Base-by-base conservation (phyloP, 1,139 yeast species). In the Nakaseomyces uthaithaninus region DNA sequence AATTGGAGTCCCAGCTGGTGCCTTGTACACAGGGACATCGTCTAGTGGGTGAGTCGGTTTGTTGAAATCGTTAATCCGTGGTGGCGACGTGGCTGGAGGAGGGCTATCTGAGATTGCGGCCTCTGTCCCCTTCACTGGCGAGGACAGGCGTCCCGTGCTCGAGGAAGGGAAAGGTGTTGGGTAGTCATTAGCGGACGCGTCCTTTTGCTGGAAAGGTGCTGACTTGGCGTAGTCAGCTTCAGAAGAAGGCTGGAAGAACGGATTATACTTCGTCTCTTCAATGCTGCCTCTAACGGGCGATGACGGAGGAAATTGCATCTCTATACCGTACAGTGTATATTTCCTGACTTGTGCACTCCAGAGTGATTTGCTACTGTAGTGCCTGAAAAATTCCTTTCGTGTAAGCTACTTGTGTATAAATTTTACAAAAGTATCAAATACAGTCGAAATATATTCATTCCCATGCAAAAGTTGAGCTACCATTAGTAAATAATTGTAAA, bases 111-210 rank as follows among this genome's bases (percentile, higher is more conserved):
- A 22, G n/a, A 37, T 37, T 11, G 27, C 15, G 26, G 20, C 15
- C 11, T 16, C 28, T 22, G 14, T 19, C 11, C 16, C 19, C 22
- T 31, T 37, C 12, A 50, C 44, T 9, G 60, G 57, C 1, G 60
- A 56, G 1, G 77, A 72, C 2, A 76, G 68, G 2, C 75, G 60
- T 14, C 73, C 76, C 22, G 63, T 50, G 17, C 74, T 65, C 3
- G 79, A 74, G 0, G 80, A 74, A 1, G 80, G 79, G 47, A 71
- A 66, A 6, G 80, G 80, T 0, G 79, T 73, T 10, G 78, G 78
- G 37, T 52, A 56, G n/a, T 45, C 48, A 28, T 28, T 20, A 10
- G 23, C 15, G 11, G 14, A 7, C 8, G 19, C 3, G 15, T 15
- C 33, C 9, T 31, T 31, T n/a, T 12, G 15, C 11, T 19, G 35